Conservation (phyloP, 1,139 yeast species). For the Chernovozyma aurita region DNA sequence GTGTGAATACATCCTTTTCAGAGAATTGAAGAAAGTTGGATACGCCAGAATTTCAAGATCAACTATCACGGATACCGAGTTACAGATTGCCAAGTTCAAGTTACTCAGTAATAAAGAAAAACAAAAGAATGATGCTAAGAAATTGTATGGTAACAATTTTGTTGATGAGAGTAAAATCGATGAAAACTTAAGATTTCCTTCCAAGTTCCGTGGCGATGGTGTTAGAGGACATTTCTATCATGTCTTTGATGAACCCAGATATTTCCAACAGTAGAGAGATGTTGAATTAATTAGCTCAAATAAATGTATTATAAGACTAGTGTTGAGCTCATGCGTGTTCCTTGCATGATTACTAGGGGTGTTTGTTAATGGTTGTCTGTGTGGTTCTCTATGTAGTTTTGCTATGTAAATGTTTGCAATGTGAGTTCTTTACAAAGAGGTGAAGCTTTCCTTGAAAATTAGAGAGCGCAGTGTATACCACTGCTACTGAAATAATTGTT, state of each 20-base stretch:
- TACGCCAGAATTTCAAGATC: slow-evolving; percentile 93
- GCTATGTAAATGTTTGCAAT: no score
- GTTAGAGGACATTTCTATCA: slow-evolving; percentile 91
- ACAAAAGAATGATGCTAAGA: slow-evolving; percentile 28
- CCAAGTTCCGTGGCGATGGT: slow-evolving; percentile 84
- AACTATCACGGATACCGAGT: slow-evolving; percentile 93
- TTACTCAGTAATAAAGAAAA: slow-evolving; percentile 45
- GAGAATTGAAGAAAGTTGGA: slow-evolving; percentile 81
- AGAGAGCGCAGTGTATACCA: no score
- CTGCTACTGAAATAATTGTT: no score
- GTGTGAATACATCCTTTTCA: slow-evolving; percentile 94
- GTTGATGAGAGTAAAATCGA: slow-evolving; percentile 56
- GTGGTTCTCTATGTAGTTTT: no score
- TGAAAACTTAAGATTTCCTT: slow-evolving; percentile 71
- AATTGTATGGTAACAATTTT: slow-evolving; percentile 50
- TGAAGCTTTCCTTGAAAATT: no score
- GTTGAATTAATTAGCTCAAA: no score
- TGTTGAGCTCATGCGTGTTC: no score
- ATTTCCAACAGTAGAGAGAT: slow-evolving; percentile 50
- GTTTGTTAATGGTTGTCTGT: no score
- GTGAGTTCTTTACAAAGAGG: no score
- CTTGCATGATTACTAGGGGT: no score
- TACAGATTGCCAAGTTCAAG: slow-evolving; percentile 90
- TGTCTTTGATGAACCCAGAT: slow-evolving; percentile 88
- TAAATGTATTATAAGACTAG: no score